Conservation (phyloP, 768 basidiomycete genomes). For the Saitozyma sp. region DNA sequence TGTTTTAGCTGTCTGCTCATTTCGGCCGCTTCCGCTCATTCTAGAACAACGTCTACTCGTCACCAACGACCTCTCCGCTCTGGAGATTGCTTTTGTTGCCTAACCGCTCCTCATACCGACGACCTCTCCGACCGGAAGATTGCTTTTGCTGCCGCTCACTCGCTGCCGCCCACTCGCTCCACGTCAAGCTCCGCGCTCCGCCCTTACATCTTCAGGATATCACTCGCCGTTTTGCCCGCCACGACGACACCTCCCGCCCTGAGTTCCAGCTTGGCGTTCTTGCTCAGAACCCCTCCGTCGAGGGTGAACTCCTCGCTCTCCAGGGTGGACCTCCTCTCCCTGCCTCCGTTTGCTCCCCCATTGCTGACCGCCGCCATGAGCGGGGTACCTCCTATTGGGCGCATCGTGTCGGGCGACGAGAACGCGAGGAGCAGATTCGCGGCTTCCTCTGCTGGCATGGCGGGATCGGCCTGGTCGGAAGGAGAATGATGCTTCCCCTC, state of each 20-base stretch:
- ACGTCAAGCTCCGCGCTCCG: background rate
- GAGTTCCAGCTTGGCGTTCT: background rate
- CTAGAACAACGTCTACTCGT: too few relatives aligned
- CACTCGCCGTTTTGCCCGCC: slow-evolving; percentile 43
- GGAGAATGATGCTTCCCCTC: slow-evolving; percentile 6
- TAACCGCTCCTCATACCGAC: too few relatives aligned
- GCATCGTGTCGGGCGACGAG: slow-evolving; percentile 40
- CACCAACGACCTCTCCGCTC: too few relatives aligned
- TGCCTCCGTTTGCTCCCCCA: background rate
- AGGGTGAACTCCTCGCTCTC: slow-evolving; percentile 40
- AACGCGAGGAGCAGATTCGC: slow-evolving; percentile 46
- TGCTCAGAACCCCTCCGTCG: slow-evolving; percentile 20
- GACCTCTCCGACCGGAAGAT: too few relatives aligned
- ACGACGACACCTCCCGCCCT: background rate
- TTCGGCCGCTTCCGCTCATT: too few relatives aligned
- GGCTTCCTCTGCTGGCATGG: slow-evolving; percentile 36
- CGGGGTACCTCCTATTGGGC: slow-evolving; percentile 23
- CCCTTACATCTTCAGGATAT: slow-evolving; percentile 38
- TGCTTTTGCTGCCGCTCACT: too few relatives aligned
- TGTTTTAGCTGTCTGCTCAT: too few relatives aligned
- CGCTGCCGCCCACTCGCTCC: too few relatives aligned
- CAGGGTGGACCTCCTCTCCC: slow-evolving; percentile 20
- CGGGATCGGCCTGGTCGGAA: too few relatives aligned
- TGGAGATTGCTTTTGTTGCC: too few relatives aligned
- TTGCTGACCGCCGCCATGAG: slow-evolving; percentile 2